phyloP scores from a whole-genome alignment of 805 yeast genomes.

The Wickerhamomyces ciferrii region DNA sequence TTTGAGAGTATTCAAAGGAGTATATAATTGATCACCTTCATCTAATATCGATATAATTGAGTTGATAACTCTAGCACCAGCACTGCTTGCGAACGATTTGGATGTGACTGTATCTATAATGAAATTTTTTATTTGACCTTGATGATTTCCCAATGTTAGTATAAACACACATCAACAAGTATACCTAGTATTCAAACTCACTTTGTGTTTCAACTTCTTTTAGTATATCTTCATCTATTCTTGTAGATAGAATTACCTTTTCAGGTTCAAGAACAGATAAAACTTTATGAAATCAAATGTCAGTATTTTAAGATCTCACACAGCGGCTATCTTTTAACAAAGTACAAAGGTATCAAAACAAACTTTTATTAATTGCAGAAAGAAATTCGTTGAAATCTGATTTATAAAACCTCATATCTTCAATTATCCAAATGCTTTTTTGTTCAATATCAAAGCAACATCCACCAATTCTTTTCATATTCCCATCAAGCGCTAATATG shows the following conservation, averaged over 20 bases:
- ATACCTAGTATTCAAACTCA: too few species aligned
- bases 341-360: background rate
- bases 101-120: background rate
- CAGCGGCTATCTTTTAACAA: background rate
- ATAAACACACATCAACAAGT: too few species aligned
- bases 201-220: background rate
- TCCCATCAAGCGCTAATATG: background rate
- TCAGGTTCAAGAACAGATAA: background rate
- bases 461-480: background rate
- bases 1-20: constrained; percentile 4
- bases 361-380: background rate
- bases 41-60: background rate
- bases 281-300: background rate
- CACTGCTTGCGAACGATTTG: background rate
- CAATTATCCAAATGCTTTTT: background rate
- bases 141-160: background rate
- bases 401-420: background rate
- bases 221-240: background rate
- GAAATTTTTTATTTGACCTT: background rate
- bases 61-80: background rate
- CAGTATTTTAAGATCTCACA: background rate
- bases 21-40: background rate
- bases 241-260: background rate
- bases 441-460: background rate
- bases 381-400: too few species aligned